These are phyloP conservation scores for Nicotiana undulata DNA, from an alignment of 257 asterid genomes.

Conservation along the genomic window DNA sequence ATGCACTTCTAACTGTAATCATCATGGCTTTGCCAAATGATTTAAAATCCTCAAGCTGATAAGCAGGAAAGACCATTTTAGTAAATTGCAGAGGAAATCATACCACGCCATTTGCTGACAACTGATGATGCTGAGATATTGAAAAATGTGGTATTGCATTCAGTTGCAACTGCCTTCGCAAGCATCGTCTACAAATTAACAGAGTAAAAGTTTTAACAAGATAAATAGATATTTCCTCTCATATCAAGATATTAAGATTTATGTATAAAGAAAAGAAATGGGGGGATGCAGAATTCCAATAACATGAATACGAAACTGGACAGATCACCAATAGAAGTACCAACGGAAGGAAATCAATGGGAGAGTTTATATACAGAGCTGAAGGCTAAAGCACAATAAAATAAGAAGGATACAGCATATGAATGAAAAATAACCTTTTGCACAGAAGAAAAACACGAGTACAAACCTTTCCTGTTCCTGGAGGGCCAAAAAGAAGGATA, in stretches of 20 bases:
- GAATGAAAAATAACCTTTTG: background rate
- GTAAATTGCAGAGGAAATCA: constrained; percentile 16
- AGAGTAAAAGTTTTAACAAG: background rate
- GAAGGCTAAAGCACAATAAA: background rate
- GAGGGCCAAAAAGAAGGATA: constrained; percentile 97
- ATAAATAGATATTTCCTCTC: background rate
- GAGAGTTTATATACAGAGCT: background rate
- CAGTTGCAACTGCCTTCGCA: constrained; percentile 99
- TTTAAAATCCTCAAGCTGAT: background rate
- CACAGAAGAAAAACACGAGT: background rate
- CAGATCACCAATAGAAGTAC: background rate
- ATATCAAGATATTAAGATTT: background rate
- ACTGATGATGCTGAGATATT: constrained; percentile 98
- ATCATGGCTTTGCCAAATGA: background rate
- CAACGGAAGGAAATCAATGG: background rate
- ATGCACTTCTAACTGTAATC: background rate
- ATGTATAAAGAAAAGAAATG: background rate
- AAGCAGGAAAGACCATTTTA: background rate
- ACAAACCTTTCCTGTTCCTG: constrained; percentile 98
- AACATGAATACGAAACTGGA: background rate
- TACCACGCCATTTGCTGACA: constrained; percentile 99
- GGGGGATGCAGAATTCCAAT: background rate
- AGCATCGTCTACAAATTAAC: constrained; percentile 77
- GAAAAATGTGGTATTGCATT: constrained; percentile 97
- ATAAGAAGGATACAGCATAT: background rate